Evolutionary conservation across 768 basidiomycete genomes (phyloP), one percentile per base, ranked within the genome.

Genomic region (Boletus pseudo-olivaceus): DNA sequence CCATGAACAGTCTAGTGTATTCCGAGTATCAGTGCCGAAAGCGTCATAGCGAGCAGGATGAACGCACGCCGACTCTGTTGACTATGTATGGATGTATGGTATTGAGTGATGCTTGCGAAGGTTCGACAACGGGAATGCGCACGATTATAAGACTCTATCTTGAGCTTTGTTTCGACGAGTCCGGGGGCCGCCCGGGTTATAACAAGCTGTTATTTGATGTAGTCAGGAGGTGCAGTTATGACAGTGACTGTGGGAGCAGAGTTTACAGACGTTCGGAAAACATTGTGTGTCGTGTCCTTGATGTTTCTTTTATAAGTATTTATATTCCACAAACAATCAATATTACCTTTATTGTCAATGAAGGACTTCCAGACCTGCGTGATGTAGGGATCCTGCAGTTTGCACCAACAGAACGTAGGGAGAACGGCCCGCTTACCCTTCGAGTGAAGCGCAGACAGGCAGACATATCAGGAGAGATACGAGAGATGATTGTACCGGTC

Each of bases 221-320:
- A 35, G 37, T 62, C 39, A 50, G 41, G 5, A 34, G 47, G 17
- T 7, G 12, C 20, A 35, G 47, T 7, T 14, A 29, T 49, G 46
- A 19, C 35, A 49, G 29, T 27, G 15, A 17, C 26, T 12, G 20
- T n/a, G 7, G 9, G 23, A 43, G 39, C 26, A n/a, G 45, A 35
- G 44, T 38, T 46, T 23, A 62, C 76, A 60, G 63, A 90, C 88
- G 60, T 88, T 85, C 1, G 89, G 88, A 69, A 92, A 89, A 64
- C 90, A 90, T 53, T 81, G 82, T 19, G 80, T 77, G 63, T 92
- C 90, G 64, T 93, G 90, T 6, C 90, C 90, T 90, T 66, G 44
- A 33, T 55, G 39, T 49, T 53, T 50, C 37, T 26, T 38, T 64
- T 5, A 59, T 46, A 53, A 48, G n/a, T 33, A 14, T 33, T 6